Base-by-base conservation (phyloP, 176 grass and related monocot species). In the Canna indica region DNA sequence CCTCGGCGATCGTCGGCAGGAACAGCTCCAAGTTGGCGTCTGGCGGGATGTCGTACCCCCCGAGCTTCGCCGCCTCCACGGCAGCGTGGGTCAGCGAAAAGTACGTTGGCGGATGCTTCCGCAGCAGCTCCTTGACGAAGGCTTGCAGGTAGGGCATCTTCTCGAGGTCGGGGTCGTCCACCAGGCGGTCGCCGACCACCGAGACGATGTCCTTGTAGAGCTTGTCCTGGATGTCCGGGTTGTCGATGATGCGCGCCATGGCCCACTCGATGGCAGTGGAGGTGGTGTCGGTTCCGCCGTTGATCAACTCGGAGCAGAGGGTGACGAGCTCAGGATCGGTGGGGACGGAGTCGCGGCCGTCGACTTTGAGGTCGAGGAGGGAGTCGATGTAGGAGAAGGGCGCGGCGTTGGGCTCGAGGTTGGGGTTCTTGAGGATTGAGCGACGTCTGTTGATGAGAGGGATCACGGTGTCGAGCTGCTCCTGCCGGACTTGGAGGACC, bases 341-440 rank as follows among this genome's bases (percentile, higher is more conserved):
- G 5, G 62, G 67, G 54, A 69, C 47, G 14, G 48, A 47, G 62
- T 68, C 73, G 22, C 82, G 82, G 31, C 80, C 83, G 4, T 96
- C 91, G 25, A 91, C 65, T 35, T 39, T 77, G 33, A 96, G 80
- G 46, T 86, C 83, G 2, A 96, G 83, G 30, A 96, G n/a, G 15
- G 91, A 96, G 83, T 96, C 91, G 6, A 96, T 85, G 80, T 96
- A 96, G 9, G 91, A 96, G 78, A 91, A 96, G 0, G 91, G 88
- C 47, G 88, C 88, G 0, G 87, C 79, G 5, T 12, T 26, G 76
- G 85, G 62, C 31, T 62, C 11, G 80, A 59, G 65, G 83, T 64
- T 0, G 20, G 31, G 65, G 53, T 78, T 80, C 24, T 74, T 44
- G 62, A 96, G 83, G 69, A 88, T 84, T 24, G 64, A 68, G 28